Evolutionary conservation across 768 basidiomycete species (phyloP), one percentile per base, ranked within the genome.

Genomic region (Daedaleopsis nitida): DNA sequence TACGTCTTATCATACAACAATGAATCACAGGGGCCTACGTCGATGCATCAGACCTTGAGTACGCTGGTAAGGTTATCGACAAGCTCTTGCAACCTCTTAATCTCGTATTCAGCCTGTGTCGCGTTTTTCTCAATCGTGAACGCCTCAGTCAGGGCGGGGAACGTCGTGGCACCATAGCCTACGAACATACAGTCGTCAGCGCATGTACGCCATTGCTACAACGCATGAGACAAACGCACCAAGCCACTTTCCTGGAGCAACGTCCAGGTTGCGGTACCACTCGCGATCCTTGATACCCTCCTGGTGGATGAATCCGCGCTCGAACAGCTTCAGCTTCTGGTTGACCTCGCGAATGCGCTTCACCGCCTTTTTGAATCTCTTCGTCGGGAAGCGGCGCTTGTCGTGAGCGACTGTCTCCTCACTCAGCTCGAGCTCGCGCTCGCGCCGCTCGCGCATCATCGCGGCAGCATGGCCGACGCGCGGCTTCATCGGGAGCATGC

Each of bases 241-340:
- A 43, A 89, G 84, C 86, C 88, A 88, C 72, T 91, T 87, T 42
- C 93, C 94, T 34, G 94, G 94, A 3, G 94, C 92, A 45, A 94
- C 91, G 51, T 83, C 93, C 16, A 94, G 80, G 74, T 94, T 89
- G 68, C 79, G 85, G 71, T 90, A 96, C 94, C 94, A 96, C 70
- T 92, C 88, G 35, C 91, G 81, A 56, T 87, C 86, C 65, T 86
- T 86, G 64, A 94, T 86, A 0, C 94, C 94, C 16, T 77, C 85
- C 67, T 88, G 78, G 7, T 85, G 86, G 61, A 95, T 88, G 72
- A 96, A 92, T 1, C 92, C 92, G 52, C 82, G 83, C 71, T 94
- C 92, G 65, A 93, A 92, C 8, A 77, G 74, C 12, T 79, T 74
- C n/a, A 93, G 75, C 71, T 87, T 90, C 75, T 79, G 79, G 63